Conservation (phyloP, 2,329 filamentous ascomycete genomes). For the Fusarium anthophilum region DNA sequence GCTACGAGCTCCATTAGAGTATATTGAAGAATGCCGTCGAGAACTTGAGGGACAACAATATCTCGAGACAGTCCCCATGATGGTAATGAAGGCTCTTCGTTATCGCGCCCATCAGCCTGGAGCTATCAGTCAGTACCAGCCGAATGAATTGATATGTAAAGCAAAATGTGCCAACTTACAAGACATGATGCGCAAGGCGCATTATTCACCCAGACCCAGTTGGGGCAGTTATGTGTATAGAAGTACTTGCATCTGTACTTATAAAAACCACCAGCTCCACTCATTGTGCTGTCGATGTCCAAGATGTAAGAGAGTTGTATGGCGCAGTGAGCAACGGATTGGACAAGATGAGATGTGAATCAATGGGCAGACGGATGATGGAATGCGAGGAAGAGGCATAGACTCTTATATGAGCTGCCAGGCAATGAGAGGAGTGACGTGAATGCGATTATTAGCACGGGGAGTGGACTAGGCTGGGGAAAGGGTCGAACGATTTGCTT, state of each 20-base stretch:
- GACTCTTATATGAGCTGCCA: conserved; percentile 39
- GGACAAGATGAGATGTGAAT: conserved; percentile 13
- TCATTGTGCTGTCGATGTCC: conserved; percentile 40
- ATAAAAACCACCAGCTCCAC: conserved; percentile 56
- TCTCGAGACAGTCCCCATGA: conserved; percentile 49
- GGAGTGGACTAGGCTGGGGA: conserved; percentile 35
- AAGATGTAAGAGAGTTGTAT: conserved; percentile 6
- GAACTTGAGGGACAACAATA: conserved; percentile 56
- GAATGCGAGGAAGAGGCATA: conserved; percentile 29
- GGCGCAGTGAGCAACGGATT: background rate
- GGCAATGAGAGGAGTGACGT: conserved; percentile 37
- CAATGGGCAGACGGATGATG: conserved; percentile 18
- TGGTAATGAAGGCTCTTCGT: conserved; percentile 45
- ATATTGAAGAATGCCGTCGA: conserved; percentile 58
- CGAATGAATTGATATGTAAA: background rate
- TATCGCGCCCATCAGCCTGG: conserved; percentile 62
- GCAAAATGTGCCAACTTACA: conserved; percentile 48
- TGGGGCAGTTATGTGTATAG: conserved; percentile 59
- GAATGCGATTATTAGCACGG: conserved; percentile 35
- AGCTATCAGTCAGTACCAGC: conserved; percentile 24
- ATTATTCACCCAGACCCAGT: conserved; percentile 65
- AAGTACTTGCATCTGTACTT: conserved; percentile 67
- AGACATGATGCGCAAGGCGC: conserved; percentile 60
- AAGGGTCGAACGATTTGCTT: conserved; percentile 44
- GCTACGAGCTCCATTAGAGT: conserved; percentile 57